phyloP scores from a whole-genome alignment of 139 green algal genomes.

The Limnomonas spitsbergensis region DNA sequence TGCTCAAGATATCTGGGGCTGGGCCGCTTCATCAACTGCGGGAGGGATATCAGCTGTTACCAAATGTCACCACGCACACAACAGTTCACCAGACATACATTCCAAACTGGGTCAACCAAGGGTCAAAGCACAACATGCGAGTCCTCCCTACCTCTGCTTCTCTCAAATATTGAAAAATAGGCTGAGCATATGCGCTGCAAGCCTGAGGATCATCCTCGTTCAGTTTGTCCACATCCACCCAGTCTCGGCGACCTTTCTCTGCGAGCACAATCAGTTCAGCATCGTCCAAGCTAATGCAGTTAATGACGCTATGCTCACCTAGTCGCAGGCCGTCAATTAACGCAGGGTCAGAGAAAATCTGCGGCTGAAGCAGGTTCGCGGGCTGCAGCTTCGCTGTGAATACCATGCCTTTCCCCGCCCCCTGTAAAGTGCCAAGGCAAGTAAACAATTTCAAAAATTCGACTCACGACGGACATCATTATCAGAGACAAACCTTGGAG shows the following conservation, averaged over 20 bases:
- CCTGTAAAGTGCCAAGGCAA: too few species aligned
- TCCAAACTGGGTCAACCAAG: too few species aligned
- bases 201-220: slow-evolving; percentile 68
- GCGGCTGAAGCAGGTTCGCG: not conserved
- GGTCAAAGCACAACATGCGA: too few species aligned
- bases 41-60: not conserved
- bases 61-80: too few species aligned
- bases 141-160: slow-evolving; percentile 64
- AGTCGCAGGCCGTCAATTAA: not conserved
- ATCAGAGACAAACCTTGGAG: too few species aligned
- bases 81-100: too few species aligned
- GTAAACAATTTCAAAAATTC: too few species aligned
- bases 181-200: slow-evolving; percentile 69
- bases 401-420: too few species aligned
- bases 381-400: not conserved
- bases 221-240: slow-evolving; percentile 70
- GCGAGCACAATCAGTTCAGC: not conserved
- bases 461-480: too few species aligned
- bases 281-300: too few species aligned
- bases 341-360: not conserved
- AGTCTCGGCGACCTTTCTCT: slow-evolving; percentile 21
- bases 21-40: slow-evolving; percentile 60
- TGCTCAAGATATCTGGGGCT: slow-evolving; percentile 67
- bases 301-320: not conserved
- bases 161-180: slow-evolving; percentile 74